Conservation (phyloP, 2,329 filamentous ascomycete species). For the Sporothrix euskadiensis region DNA sequence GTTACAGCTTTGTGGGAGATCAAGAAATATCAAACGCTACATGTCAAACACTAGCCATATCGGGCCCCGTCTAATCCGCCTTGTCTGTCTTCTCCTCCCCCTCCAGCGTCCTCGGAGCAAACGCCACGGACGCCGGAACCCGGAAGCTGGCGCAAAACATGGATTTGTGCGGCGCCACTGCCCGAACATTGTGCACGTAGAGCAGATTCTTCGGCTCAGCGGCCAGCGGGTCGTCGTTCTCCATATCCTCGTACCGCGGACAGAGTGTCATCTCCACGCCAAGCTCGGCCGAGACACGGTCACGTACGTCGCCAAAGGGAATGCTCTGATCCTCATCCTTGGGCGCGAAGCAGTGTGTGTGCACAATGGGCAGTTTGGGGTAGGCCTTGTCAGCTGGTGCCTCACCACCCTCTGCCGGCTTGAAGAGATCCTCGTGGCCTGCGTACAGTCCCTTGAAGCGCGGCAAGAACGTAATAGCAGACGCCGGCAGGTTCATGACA, state of each 20-base stretch:
- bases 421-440: slow-evolving; percentile 67
- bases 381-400: slow-evolving; percentile 44
- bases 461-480: slow-evolving; percentile 78
- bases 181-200: slow-evolving; percentile 69
- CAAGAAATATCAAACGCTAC: neutral
- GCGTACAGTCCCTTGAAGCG: slow-evolving; percentile 77
- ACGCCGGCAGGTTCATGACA: slow-evolving; percentile 95
- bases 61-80: neutral
- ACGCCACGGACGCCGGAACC: slow-evolving; percentile 79
- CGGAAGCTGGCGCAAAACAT: slow-evolving; percentile 97
- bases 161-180: slow-evolving; percentile 89
- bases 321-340: slow-evolving; percentile 69
- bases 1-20: neutral
- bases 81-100: neutral
- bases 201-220: slow-evolving; percentile 44
- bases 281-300: slow-evolving; percentile 63
- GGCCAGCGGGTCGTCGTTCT: slow-evolving; percentile 39
- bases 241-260: slow-evolving; percentile 44
- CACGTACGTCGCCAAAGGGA: slow-evolving; percentile 61
- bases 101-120: slow-evolving; percentile 47
- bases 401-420: slow-evolving; percentile 45
- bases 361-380: slow-evolving; percentile 71
- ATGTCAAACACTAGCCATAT: neutral
- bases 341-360: slow-evolving; percentile 91
- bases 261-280: slow-evolving; percentile 55